Percentiles rank a stretch among this genome's conserved stretches.
Evolutionary conservation across 2,329 filamentous ascomycete genomes (phyloP).

Genomic region (Biscogniauxia marginata): DNA sequence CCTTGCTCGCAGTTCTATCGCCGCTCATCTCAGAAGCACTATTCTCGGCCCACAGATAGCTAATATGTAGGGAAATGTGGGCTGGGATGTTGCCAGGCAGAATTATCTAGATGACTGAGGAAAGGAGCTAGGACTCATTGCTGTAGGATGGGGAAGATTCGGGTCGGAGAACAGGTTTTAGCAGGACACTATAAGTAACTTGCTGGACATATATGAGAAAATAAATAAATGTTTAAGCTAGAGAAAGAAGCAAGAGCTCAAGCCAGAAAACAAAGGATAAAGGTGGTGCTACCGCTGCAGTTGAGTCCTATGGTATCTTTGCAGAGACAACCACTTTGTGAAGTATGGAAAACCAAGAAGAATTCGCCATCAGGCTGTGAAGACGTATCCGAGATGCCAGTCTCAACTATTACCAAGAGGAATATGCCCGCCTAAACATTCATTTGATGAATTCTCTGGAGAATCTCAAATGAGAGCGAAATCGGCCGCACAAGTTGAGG

Average conservation of each 20-base stretch:
- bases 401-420: conserved; percentile 52
- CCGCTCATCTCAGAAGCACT: conserved; percentile 67
- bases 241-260: conserved; percentile 58
- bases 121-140: conserved; percentile 64
- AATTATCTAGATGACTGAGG: conserved; percentile 78
- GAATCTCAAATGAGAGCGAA: conserved; percentile 61
- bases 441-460: conserved; percentile 61
- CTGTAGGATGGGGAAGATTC: conserved; percentile 64
- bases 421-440: conserved; percentile 55
- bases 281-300: conserved; percentile 34
- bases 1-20: conserved; percentile 71
- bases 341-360: conserved; percentile 60
- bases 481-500: conserved; percentile 53
- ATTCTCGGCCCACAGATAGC: conserved; percentile 68
- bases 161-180: conserved; percentile 63
- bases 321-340: conserved; percentile 55
- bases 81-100: conserved; percentile 66
- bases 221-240: conserved; percentile 54
- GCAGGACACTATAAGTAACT: conserved; percentile 65
- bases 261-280: conserved; percentile 42
- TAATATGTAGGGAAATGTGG: conserved; percentile 63
- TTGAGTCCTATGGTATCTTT: conserved; percentile 40
- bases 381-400: conserved; percentile 52
- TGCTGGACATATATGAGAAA: conserved; percentile 67
- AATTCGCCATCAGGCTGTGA: conserved; percentile 52